phyloP scores from a whole-genome alignment of 164 flowering plant species.

The Sedum album region DNA sequence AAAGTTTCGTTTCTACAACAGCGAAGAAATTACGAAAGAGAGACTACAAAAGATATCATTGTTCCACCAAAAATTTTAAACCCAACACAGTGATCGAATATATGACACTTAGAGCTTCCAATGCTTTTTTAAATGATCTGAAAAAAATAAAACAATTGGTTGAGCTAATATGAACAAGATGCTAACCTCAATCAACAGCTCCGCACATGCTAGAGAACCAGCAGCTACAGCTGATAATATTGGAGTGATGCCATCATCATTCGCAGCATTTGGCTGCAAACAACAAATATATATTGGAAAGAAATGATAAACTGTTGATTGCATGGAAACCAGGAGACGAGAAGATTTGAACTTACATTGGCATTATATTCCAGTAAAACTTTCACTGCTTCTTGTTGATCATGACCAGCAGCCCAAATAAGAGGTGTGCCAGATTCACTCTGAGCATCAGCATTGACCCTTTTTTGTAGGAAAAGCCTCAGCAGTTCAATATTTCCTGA shows the following conservation, averaged over 20 bases:
- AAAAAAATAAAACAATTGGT: neutral
- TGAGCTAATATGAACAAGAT: neutral
- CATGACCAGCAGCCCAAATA: slow-evolving; percentile 95
- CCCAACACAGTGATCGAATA: neutral
- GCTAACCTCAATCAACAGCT: slow-evolving; percentile 71
- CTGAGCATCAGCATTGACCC: slow-evolving; percentile 59
- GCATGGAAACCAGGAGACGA: neutral
- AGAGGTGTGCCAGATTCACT: slow-evolving; percentile 92
- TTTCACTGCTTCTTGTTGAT: slow-evolving; percentile 62
- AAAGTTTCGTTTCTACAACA: too few relatives aligned
- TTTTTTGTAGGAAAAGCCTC: slow-evolving; percentile 46
- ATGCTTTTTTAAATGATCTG: neutral
- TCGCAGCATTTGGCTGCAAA: slow-evolving; percentile 88
- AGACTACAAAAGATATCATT: neutral
- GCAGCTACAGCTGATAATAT: slow-evolving; percentile 85
- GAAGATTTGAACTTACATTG: slow-evolving; percentile 35
- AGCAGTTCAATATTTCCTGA: slow-evolving; percentile 71
- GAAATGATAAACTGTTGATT: neutral
- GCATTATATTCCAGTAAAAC: slow-evolving; percentile 67
- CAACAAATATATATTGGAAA: neutral
- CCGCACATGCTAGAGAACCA: slow-evolving; percentile 66
- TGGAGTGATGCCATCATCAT: slow-evolving; percentile 81
- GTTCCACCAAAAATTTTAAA: neutral
- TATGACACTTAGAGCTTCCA: neutral
- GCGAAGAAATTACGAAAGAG: too few relatives aligned